Evolutionary conservation across 257 asterid species (phyloP), one percentile per base, ranked within the genome.

Genomic region (Cruciata laevipes): DNA sequence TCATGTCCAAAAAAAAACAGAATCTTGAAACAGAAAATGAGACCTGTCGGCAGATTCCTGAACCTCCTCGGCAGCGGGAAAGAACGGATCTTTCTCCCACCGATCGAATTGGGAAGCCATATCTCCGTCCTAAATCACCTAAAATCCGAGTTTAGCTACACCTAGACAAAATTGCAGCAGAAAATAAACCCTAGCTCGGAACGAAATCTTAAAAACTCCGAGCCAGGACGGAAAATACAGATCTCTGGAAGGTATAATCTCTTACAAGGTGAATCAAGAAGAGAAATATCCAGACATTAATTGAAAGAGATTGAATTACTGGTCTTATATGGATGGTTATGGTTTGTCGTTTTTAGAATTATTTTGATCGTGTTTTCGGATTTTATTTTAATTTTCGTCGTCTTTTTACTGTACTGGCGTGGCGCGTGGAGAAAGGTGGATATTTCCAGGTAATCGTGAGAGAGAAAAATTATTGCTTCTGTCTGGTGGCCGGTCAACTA

Each of bases 61-160:
- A 35, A 93, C 96, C 77, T 93, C 98, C 76, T 93, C 98, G 9
- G 97, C 98, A 53, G 95, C 97, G 66, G 95, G 69, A 71, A 92
- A 92, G 77, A 82, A 89, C 0, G 97, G 98, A 83, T 93, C 98
- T 66, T 88, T 89, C 59, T 93, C 98, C 98, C 98, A 93, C 78
- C 90, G 80, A 80, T 86, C 87, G 69, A 93, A 93, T 42, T 84
- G 71, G 10, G 98, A 75, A 33, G 95, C 75, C 96, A 88, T 90
- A 66, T 69, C 69, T 33, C 24, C 71, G 14, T 61, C 55, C 55
- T 16, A 47, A 14, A 47, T n/a, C 55, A 47, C 66, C 66, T 35
- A 62, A 6, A 53, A 18, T 20, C 60, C 60, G 24, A 53, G 31
- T 44, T 65, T 63, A 40, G 17, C 44, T 40, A 14, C 55, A 13